Base-by-base conservation (phyloP, 164 flowering plant genomes). In the Aristolochia fimbriata region DNA sequence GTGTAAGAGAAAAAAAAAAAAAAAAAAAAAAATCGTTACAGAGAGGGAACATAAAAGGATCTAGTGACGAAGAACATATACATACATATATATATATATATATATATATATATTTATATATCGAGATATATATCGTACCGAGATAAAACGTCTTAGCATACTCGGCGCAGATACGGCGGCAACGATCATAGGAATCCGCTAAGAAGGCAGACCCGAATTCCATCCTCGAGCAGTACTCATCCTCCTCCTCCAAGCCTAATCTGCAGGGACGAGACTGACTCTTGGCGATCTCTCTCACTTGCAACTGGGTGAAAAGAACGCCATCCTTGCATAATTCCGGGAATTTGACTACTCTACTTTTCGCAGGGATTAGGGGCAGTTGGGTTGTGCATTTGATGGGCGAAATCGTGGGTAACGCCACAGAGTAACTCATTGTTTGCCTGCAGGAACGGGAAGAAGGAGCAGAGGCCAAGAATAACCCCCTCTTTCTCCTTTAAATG, bases 101-200 rank as follows among this genome's bases (percentile, higher is more conserved):
- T 27, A 27, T 27, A 27, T 27, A 27, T 27, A 27, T 27, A n/a
- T n/a, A n/a, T n/a, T n/a, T n/a, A n/a, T n/a, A n/a, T n/a, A n/a
- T n/a, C n/a, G n/a, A n/a, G n/a, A n/a, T n/a, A n/a, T n/a, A n/a
- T 1, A 23, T 30, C 55, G 51, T 15, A 85, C 91, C 91, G 68
- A 87, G 66, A 73, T 83, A 82, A 63, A 85, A 87, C n/a, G 96
- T 81, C 72, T 87, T 85, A 17, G 96, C 87, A 71, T 83, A 80
- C 72, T 82, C 88, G 0, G 81, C 79, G 59, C 91, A 87, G 17
- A 88, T 61, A 8, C 69, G 59, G 22, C 78, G 69, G 68, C 89
- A 88, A 41, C 77, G 70, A 20, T 79, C 81, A 58, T 85, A 85
- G 21, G 87, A 84, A 65, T 85, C 83, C 25, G 73, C 72, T 15